A percentile compares a stretch with the other conserved stretches of the same genome.
phyloP scores from a whole-genome alignment of 116 monocot species.

The Iris pallida region DNA sequence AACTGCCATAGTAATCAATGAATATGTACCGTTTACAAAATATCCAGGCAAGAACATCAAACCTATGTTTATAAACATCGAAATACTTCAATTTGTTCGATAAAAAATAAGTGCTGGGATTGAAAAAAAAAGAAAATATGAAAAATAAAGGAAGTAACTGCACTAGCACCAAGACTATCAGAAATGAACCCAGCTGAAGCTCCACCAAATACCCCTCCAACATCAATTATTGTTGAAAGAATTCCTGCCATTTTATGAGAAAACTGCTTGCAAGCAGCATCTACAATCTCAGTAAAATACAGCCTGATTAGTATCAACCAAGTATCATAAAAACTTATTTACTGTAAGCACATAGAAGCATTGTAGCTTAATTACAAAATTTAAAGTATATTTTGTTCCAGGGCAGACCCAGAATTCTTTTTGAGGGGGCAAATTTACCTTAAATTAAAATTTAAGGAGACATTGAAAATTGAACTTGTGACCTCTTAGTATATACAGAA shows the following conservation, averaged over 20 bases:
- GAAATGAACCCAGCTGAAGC: conserved; percentile 86
- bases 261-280: conserved; percentile 69
- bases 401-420: no score
- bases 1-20: conserved; percentile 90
- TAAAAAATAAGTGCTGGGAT: conserved; percentile 69
- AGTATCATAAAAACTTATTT: no score
- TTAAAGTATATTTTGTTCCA: no score
- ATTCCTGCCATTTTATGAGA: conserved; percentile 83
- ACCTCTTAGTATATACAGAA: no score
- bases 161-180: conserved; percentile 63
- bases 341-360: no score
- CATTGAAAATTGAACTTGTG: no score
- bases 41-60: conserved; percentile 89
- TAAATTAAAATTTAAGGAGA: no score
- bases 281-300: conserved; percentile 35
- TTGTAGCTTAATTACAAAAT: no score
- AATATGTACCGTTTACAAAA: conserved; percentile 94
- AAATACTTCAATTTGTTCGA: conserved; percentile 50
- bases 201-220: conserved; percentile 90
- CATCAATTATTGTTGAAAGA: conserved; percentile 82
- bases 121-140: conserved; percentile 71
- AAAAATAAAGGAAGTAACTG: conserved; percentile 70
- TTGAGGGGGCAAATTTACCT: no score
- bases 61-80: conserved; percentile 47
- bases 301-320: not conserved